phyloP scores from a whole-genome alignment of 2,329 filamentous ascomycete species.

The Colletotrichum zoysiae region DNA sequence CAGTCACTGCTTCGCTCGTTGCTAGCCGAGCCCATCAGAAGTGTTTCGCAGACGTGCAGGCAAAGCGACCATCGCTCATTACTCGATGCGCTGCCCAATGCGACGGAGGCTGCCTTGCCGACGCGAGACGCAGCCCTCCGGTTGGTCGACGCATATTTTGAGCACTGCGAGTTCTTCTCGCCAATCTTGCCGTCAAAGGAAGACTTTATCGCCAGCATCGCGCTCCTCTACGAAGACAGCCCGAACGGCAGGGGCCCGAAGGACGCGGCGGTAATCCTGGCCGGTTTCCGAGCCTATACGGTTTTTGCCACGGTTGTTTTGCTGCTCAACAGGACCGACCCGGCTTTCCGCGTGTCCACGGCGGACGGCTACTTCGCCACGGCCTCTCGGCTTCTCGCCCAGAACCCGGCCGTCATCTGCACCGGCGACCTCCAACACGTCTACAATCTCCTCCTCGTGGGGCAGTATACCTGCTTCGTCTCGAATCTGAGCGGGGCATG shows the following conservation, averaged over 20 bases:
- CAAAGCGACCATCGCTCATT: constrained; percentile 37
- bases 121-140: constrained; percentile 17
- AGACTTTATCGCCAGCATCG: constrained; percentile 29
- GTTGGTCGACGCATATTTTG: constrained; percentile 46
- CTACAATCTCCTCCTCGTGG: constrained; percentile 33
- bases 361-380: constrained; percentile 37
- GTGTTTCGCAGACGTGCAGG: background rate
- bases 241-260: background rate
- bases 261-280: background rate
- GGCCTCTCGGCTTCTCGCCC: constrained; percentile 25
- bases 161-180: constrained; percentile 48
- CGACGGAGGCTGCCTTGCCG: constrained; percentile 34
- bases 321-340: constrained; percentile 40
- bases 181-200: constrained; percentile 44
- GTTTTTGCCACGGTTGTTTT: constrained; percentile 37
- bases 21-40: constrained; percentile 28
- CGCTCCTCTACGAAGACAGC: constrained; percentile 24
- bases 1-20: constrained; percentile 32
- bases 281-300: constrained; percentile 29
- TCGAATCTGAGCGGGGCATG: constrained; percentile 38
- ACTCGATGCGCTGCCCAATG: constrained; percentile 39
- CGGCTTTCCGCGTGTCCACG: constrained; percentile 28
- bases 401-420: constrained; percentile 29
- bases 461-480: constrained; percentile 38
- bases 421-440: constrained; percentile 39